These are phyloP conservation scores for Cordyceps sp. DNA, from an alignment of 2,329 filamentous ascomycete genomes.

Conservation along the genomic window DNA sequence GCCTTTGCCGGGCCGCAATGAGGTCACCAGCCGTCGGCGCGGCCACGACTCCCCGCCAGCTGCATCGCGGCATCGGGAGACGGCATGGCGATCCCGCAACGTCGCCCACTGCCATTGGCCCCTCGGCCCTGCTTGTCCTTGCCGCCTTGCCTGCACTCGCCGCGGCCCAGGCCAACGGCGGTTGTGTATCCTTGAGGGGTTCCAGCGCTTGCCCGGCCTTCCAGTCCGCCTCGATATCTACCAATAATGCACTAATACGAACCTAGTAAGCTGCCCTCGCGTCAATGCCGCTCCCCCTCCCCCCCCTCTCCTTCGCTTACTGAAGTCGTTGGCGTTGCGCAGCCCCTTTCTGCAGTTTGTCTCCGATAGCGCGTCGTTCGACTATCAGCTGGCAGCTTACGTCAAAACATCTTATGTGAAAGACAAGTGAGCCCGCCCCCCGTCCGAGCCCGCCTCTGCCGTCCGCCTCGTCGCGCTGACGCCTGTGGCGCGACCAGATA, in stretches of 20 bases:
- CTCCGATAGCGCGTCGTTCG: constrained; percentile 60
- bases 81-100: no score
- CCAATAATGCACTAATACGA: constrained; percentile 35
- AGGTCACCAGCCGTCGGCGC: background rate
- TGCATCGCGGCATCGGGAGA: background rate
- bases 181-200: constrained; percentile 50
- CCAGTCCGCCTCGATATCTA: constrained; percentile 54
- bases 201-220: constrained; percentile 62
- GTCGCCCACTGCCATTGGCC: no score
- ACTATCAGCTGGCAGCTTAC: constrained; percentile 56
- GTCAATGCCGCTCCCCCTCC: no score
- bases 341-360: constrained; percentile 81
- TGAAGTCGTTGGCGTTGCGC: constrained; percentile 3
- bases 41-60: no score
- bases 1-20: background rate
- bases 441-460: no score
- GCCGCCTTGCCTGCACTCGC: constrained; percentile 12
- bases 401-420: constrained; percentile 59
- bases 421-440: constrained; percentile 49
- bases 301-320: background rate
- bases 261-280: constrained; percentile 40
- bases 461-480: background rate
- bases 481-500: constrained; percentile 42
- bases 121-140: constrained; percentile 9
- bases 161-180: constrained; percentile 16